Percentiles rank a stretch among this genome's conserved stretches.
phyloP scores from a whole-genome alignment of 257 asterid species.

The Marsdenia floribunda region DNA sequence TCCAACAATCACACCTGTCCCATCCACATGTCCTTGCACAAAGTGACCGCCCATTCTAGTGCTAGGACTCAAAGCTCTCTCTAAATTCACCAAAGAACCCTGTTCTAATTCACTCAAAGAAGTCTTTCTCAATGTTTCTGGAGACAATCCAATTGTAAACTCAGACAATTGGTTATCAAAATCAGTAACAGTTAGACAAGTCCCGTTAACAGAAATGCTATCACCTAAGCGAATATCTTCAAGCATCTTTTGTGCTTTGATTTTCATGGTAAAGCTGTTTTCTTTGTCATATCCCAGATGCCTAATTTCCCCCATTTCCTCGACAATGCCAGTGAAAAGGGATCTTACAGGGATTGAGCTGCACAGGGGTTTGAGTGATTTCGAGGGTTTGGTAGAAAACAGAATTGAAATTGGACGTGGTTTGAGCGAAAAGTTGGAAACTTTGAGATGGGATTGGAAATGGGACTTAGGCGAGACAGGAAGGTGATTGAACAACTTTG shows the following conservation, averaged over 20 bases:
- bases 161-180: slow-evolving; percentile 39
- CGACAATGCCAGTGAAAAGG: slow-evolving; percentile 87
- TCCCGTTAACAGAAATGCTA: slow-evolving; percentile 86
- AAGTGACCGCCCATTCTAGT: slow-evolving; percentile 94
- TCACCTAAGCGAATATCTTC: slow-evolving; percentile 77
- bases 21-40: slow-evolving; percentile 93
- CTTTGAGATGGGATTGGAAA: slow-evolving; percentile 18
- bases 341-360: slow-evolving; percentile 33
- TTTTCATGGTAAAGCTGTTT: slow-evolving; percentile 62
- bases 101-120: slow-evolving; percentile 47
- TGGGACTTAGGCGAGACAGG: slow-evolving; percentile 13
- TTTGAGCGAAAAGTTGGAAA: slow-evolving; percentile 24
- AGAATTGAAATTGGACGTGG: slow-evolving; percentile 33
- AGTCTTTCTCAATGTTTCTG: slow-evolving; percentile 76
- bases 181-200: slow-evolving; percentile 74
- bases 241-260: slow-evolving; percentile 49
- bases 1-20: slow-evolving; percentile 64
- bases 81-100: slow-evolving; percentile 72
- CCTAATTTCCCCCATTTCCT: slow-evolving; percentile 69
- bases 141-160: slow-evolving; percentile 70
- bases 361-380: slow-evolving; percentile 25
- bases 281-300: slow-evolving; percentile 50
- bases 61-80: slow-evolving; percentile 73
- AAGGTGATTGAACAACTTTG: slow-evolving; percentile 16
- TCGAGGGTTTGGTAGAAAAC: slow-evolving; percentile 31